Base-by-base conservation (phyloP, 345 rosid species). In the Brassica napus region DNA sequence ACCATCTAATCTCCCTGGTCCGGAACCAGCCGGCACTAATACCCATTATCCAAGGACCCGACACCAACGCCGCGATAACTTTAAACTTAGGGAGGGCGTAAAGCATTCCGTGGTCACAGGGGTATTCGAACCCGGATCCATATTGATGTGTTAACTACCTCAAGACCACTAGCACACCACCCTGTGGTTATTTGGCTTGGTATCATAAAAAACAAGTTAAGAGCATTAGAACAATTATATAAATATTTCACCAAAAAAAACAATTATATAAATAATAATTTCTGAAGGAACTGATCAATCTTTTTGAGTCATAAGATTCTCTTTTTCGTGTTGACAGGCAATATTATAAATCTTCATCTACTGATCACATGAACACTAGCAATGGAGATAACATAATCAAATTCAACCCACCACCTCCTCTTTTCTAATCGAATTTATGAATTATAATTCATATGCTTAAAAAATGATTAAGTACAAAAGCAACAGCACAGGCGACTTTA, bases 331-430 rank as follows among this genome's bases (percentile, higher is more conserved):
- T 68, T 44, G 78, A 80, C 68, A 80, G 67, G 26, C 76, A 55
- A 57, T 70, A 64, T 75, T 62, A 75, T 60, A 64, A 5, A 6
- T 30, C 16, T 54, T 52, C 11, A 12, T 62, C 37, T 69, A 80
- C 79, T 74, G 76, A 65, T 75, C 80, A 81, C 83, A 81, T 81
- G 83, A 81, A 70, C 59, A 64, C 64, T 75, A 64, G 26, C 57
- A 75, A 65, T 75, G 63, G 49, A 76, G 77, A 81, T 81, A 81
- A 81, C 73, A 75, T 81, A 81, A 81, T 81, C 68, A 75, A 75
- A 75, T 81, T 81, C 83, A 75, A 75, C 73, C 57, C 79, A 75
- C 62, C 62, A 10, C 69, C 65, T 75, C 83, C 14, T 73, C 64
- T 79, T 65, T 68, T 69, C 67, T 39, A 37, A 68, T n/a, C 47